These are phyloP conservation scores for Lepidium africanum DNA, from an alignment of 345 rosid species.

Conservation along the genomic window DNA sequence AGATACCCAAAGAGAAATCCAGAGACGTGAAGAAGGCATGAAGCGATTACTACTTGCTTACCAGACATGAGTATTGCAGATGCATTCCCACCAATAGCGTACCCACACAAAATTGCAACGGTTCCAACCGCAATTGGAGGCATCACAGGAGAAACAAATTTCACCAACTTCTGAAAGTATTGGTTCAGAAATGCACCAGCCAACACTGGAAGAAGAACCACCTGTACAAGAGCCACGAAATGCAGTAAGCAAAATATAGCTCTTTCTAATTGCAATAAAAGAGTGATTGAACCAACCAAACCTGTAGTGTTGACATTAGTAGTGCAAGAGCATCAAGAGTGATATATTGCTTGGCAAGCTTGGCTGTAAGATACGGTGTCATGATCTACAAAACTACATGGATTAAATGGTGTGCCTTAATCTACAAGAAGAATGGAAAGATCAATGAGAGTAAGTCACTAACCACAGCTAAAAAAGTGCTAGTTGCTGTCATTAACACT, in stretches of 20 bases:
- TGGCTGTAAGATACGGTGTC: slow-evolving; percentile 88
- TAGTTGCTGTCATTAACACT: slow-evolving; percentile 85
- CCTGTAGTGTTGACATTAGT: slow-evolving; percentile 73
- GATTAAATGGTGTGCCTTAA: neutral
- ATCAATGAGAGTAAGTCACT: slow-evolving; percentile 21
- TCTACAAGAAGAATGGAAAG: neutral
- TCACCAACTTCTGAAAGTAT: slow-evolving; percentile 61
- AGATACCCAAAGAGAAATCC: slow-evolving; percentile 89
- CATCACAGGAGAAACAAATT: slow-evolving; percentile 73
- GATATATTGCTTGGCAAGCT: slow-evolving; percentile 79
- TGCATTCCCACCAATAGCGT: slow-evolving; percentile 71
- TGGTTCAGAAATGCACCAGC: slow-evolving; percentile 78
- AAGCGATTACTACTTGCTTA: slow-evolving; percentile 58
- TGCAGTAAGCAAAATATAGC: neutral
- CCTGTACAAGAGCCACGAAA: slow-evolving; percentile 33
- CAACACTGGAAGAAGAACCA: slow-evolving; percentile 82
- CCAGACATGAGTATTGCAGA: slow-evolving; percentile 73
- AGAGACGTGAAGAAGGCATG: slow-evolving; percentile 63
- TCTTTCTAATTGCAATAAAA: neutral
- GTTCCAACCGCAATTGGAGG: slow-evolving; percentile 80
- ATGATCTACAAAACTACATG: slow-evolving; percentile 45
- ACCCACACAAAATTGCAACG: slow-evolving; percentile 72
- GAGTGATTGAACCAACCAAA: slow-evolving; percentile 13
- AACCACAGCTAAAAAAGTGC: slow-evolving; percentile 89
- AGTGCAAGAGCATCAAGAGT: slow-evolving; percentile 73